Percentiles rank a stretch among this genome's conserved stretches.
Conservation (phyloP, 768 basidiomycete species). For the Kwoniella europaea region DNA sequence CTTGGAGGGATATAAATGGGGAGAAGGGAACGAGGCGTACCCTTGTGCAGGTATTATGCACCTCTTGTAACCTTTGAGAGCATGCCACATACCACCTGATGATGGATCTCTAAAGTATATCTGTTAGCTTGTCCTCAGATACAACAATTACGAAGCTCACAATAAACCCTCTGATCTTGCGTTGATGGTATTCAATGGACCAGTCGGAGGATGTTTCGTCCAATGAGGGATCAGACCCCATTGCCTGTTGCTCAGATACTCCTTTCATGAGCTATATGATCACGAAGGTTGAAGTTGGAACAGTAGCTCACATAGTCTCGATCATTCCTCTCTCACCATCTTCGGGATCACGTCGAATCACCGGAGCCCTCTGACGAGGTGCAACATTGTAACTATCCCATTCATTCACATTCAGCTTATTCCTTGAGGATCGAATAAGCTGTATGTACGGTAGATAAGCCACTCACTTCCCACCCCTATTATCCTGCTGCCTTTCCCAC, state of each 20-base stretch:
- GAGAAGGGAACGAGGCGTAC: constrained; percentile 56
- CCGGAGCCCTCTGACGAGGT: constrained; percentile 76
- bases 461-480: constrained; percentile 41
- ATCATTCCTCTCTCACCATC: constrained; percentile 62
- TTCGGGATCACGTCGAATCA: constrained; percentile 65
- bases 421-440: too few species aligned
- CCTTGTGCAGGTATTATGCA: constrained; percentile 85
- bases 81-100: constrained; percentile 78
- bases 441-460: background rate
- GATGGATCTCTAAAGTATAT: constrained; percentile 57
- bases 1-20: constrained; percentile 4
- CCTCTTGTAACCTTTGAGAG: constrained; percentile 77
- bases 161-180: constrained; percentile 80
- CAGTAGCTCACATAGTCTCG: constrained; percentile 70
- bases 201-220: constrained; percentile 70
- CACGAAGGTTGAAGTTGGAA: background rate
- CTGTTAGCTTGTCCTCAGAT: background rate
- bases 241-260: constrained; percentile 42
- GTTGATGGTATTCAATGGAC: constrained; percentile 78
- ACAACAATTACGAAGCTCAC: constrained; percentile 28
- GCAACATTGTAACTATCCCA: constrained; percentile 76
- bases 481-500: constrained; percentile 44
- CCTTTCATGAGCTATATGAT: background rate
- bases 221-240: constrained; percentile 91
- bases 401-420: background rate